Percentiles rank a stretch among this genome's conserved stretches.
These are phyloP conservation scores for Backusella mclennaniae DNA, from an alignment of 192 early-diverging fungal species.

Conservation along the genomic window DNA sequence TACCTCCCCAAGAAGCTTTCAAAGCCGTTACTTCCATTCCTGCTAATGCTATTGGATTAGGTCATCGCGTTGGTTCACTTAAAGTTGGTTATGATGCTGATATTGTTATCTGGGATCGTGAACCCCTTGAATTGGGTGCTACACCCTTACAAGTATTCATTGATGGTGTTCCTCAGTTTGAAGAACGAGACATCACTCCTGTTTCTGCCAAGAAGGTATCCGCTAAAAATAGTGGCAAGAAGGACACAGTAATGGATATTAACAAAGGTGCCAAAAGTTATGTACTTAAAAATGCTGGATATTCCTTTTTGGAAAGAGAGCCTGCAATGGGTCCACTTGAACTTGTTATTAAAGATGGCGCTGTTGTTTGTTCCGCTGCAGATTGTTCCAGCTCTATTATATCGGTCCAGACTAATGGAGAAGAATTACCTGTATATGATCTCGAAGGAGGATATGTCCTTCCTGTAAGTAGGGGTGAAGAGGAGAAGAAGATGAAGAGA, in stretches of 20 bases:
- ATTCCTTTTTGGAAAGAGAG: background rate
- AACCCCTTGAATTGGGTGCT: constrained; percentile 68
- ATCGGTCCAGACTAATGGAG: background rate
- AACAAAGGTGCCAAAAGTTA: background rate
- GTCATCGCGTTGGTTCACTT: constrained; percentile 65
- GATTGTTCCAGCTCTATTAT: constrained; percentile 20
- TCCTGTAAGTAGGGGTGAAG: constrained; percentile 39
- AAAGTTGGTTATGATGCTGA: constrained; percentile 75
- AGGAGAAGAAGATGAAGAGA: background rate
- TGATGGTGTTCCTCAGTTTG: constrained; percentile 67
- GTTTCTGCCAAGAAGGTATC: constrained; percentile 15
- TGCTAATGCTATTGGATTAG: constrained; percentile 67
- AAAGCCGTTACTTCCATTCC: constrained; percentile 69
- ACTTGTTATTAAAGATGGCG: constrained; percentile 43
- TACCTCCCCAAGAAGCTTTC: constrained; percentile 56
- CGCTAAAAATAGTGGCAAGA: constrained; percentile 17
- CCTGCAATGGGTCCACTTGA: background rate
- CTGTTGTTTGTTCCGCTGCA: constrained; percentile 48
- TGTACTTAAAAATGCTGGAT: constrained; percentile 8
- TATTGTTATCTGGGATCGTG: constrained; percentile 75
- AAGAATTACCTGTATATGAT: constrained; percentile 43
- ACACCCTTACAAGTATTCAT: constrained; percentile 74
- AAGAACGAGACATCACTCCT: constrained; percentile 26
- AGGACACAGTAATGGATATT: background rate
- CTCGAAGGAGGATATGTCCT: constrained; percentile 57